These are phyloP conservation scores for Penicillium pancosmium DNA, from an alignment of 495 filamentous ascomycete genomes.

Conservation along the genomic window DNA sequence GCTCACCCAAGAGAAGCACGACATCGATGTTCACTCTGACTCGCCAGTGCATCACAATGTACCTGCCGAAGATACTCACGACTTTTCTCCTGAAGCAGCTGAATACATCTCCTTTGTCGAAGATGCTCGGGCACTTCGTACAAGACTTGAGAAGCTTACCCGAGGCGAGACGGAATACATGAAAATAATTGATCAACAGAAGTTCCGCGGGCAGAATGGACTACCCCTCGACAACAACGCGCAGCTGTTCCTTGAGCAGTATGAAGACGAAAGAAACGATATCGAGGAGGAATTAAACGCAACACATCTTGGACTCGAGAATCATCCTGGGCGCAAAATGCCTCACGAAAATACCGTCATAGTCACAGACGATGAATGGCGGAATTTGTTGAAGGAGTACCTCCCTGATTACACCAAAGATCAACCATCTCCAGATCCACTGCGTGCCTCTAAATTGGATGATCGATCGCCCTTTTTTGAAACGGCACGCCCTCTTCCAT, in stretches of 20 bases:
- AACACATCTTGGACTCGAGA: slow-evolving; percentile 10
- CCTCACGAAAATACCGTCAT: not conserved
- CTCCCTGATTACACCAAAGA: slow-evolving; percentile 5
- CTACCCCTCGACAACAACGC: slow-evolving; percentile 27
- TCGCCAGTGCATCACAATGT: not conserved
- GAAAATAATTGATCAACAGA: slow-evolving; percentile 21
- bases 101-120: slow-evolving; percentile 33
- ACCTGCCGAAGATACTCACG: not conserved
- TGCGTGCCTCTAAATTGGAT: slow-evolving; percentile 17
- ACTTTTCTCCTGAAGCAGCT: slow-evolving; percentile 11
- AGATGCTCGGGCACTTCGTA: slow-evolving; percentile 30
- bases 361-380: slow-evolving; percentile 5
- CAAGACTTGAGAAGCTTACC: slow-evolving; percentile 28
- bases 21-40: not conserved
- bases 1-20: not conserved
- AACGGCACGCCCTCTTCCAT: slow-evolving; percentile 1
- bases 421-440: slow-evolving; percentile 11
- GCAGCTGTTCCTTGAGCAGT: slow-evolving; percentile 26
- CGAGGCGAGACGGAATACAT: slow-evolving; percentile 20
- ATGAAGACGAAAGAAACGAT: slow-evolving; percentile 19
- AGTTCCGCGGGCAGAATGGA: slow-evolving; percentile 10
- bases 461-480: slow-evolving; percentile 21
- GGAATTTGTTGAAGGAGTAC: slow-evolving; percentile 1
- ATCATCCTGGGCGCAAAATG: slow-evolving; percentile 10
- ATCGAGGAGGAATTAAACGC: slow-evolving; percentile 25